These are phyloP conservation scores for Arthroderma uncinatum DNA, from an alignment of 2,329 filamentous ascomycete species.

Conservation along the genomic window DNA sequence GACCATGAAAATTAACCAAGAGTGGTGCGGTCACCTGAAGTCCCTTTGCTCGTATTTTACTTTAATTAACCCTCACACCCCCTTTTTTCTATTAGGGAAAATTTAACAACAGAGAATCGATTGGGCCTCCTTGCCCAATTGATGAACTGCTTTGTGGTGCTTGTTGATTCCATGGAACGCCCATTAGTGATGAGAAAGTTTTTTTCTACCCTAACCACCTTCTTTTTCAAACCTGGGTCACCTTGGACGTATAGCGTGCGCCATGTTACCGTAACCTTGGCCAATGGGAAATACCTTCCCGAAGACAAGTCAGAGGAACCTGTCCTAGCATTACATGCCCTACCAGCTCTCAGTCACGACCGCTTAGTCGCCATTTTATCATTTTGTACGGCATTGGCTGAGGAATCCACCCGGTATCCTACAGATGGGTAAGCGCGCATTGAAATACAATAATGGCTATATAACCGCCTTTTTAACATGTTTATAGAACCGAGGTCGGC, in stretches of 20 bases:
- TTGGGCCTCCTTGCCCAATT: slow-evolving; percentile 30
- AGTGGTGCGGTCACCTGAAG: slow-evolving; percentile 46
- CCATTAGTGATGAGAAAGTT: slow-evolving; percentile 38
- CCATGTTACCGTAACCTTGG: slow-evolving; percentile 30
- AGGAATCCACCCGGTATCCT: slow-evolving; percentile 25
- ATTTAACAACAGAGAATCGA: slow-evolving; percentile 25
- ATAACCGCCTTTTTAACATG: slow-evolving; percentile 4
- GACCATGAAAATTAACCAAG: slow-evolving; percentile 88
- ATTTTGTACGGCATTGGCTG: slow-evolving; percentile 32
- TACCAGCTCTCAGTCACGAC: slow-evolving; percentile 29
- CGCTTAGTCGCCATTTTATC: slow-evolving; percentile 28
- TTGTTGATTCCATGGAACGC: slow-evolving; percentile 30
- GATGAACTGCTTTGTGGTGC: slow-evolving; percentile 33
- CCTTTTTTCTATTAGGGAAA: slow-evolving; percentile 21
- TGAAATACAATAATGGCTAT: background rate
- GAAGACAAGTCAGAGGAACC: slow-evolving; percentile 24
- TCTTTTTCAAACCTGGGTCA: slow-evolving; percentile 32
- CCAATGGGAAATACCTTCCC: slow-evolving; percentile 28
- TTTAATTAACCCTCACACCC: background rate
- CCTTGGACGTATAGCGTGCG: slow-evolving; percentile 30
- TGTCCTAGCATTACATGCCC: slow-evolving; percentile 23
- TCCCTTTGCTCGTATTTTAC: background rate
- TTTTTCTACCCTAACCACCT: slow-evolving; percentile 33
- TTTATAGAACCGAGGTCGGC: slow-evolving; percentile 10
- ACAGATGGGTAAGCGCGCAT: slow-evolving; percentile 9